phyloP scores from a whole-genome alignment of 257 asterid species.

The Eustoma russellianum region DNA sequence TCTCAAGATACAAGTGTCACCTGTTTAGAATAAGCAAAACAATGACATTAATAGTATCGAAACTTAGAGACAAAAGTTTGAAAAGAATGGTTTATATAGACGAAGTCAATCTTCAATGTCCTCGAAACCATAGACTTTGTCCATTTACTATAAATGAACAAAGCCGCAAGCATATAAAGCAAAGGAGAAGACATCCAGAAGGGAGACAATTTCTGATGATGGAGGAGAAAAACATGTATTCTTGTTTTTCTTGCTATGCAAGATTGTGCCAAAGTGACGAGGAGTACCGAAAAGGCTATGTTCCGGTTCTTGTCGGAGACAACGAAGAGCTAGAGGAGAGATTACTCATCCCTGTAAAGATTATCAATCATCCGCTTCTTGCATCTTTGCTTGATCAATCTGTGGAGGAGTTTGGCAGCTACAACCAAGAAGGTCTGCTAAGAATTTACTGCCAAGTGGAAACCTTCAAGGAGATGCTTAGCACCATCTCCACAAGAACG shows the following conservation, averaged over 20 bases:
- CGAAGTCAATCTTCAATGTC: too few species aligned
- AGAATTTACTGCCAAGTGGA: slow-evolving; percentile 7
- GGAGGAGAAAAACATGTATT: too few species aligned
- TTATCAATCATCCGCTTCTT: slow-evolving; percentile 9
- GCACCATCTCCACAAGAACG: slow-evolving; percentile 1
- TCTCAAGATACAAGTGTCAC: too few species aligned
- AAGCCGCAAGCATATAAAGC: too few species aligned
- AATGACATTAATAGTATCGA: too few species aligned
- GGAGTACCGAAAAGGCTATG: slow-evolving; percentile 6
- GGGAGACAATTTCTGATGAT: too few species aligned
- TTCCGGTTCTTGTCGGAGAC: background rate
- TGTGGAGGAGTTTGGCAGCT: slow-evolving; percentile 3
- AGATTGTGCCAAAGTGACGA: background rate
- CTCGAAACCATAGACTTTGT: too few species aligned
- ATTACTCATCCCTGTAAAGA: slow-evolving; percentile 7
- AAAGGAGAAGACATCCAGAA: too few species aligned
- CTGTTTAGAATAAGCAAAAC: too few species aligned
- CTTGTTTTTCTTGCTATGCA: background rate
- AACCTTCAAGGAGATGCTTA: slow-evolving; percentile 11
- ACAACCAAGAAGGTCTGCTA: slow-evolving; percentile 9
- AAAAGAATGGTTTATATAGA: too few species aligned
- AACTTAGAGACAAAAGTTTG: too few species aligned
- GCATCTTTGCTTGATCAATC: slow-evolving; percentile 4
- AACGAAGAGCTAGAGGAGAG: slow-evolving; percentile 3
- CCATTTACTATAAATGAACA: too few species aligned